phyloP scores from a whole-genome alignment of 768 basidiomycete species.

The Cyathus striatus region DNA sequence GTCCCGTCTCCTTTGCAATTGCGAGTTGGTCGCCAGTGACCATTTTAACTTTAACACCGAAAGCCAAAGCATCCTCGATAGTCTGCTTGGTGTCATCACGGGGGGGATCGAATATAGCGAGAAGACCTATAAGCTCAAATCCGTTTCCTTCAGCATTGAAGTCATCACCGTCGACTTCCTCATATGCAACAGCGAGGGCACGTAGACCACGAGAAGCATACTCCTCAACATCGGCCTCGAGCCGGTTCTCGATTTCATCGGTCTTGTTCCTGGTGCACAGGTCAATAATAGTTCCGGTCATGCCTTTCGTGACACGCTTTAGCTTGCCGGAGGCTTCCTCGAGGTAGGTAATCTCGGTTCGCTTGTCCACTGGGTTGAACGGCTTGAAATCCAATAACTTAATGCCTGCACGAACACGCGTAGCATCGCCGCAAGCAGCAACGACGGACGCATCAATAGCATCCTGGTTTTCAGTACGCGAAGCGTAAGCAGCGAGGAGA shows the following conservation, averaged over 20 bases:
- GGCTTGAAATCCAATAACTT: constrained; percentile 98
- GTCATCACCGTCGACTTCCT: constrained; percentile 85
- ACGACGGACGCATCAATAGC: constrained; percentile 93
- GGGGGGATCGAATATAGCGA: constrained; percentile 97
- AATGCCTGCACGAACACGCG: constrained; percentile 83
- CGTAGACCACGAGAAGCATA: constrained; percentile 95
- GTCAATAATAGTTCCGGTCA: constrained; percentile 98
- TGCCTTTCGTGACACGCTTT: constrained; percentile 99
- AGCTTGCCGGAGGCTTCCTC: constrained; percentile 90
- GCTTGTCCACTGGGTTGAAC: constrained; percentile 99
- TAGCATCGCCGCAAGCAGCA: constrained; percentile 63
- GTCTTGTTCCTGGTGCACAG: constrained; percentile 97
- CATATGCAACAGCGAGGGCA: constrained; percentile 93
- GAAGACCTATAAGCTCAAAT: constrained; percentile 94
- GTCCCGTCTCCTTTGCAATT: constrained; percentile 98
- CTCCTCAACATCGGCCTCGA: constrained; percentile 94
- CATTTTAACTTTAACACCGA: constrained; percentile 99
- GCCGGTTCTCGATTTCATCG: constrained; percentile 81
- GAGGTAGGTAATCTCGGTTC: constrained; percentile 96
- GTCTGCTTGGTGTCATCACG: constrained; percentile 99
- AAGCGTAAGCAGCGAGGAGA: constrained; percentile 92
- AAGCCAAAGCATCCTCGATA: constrained; percentile 92
- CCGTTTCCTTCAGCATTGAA: constrained; percentile 87
- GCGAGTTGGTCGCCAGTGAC: constrained; percentile 99
- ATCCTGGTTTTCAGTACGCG: constrained; percentile 98